Conservation (phyloP, 2,329 filamentous ascomycete species). For the Zelopaecilomyces penicillatus region DNA sequence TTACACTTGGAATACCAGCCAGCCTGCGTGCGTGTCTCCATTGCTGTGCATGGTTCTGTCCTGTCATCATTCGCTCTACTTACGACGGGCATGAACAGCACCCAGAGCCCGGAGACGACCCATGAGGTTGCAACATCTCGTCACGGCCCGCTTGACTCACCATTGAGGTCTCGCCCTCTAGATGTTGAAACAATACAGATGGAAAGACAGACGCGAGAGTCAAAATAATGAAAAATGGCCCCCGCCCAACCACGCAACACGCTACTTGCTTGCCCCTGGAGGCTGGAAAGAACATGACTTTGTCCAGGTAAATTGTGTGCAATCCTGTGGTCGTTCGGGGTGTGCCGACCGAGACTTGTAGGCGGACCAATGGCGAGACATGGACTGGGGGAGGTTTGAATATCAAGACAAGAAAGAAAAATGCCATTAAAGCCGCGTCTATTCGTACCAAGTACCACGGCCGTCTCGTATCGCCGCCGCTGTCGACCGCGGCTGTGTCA, state of each 20-base stretch:
- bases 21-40: no score
- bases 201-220: no score
- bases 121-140: no score
- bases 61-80: no score
- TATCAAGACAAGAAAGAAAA: background rate
- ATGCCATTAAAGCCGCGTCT: slow-evolving; percentile 10
- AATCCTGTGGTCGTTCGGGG: background rate
- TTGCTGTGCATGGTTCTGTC: no score
- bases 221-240: background rate
- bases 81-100: no score
- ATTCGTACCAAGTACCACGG: background rate
- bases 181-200: no score
- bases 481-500: slow-evolving; percentile 11
- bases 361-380: slow-evolving; percentile 4
- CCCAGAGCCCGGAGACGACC: no score
- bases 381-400: background rate
- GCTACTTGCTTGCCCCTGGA: background rate
- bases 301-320: no score
- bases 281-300: background rate
- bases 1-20: no score
- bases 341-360: slow-evolving; percentile 2
- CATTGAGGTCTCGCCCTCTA: no score
- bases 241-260: background rate
- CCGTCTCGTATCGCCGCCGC: slow-evolving; percentile 11
- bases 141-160: no score